These are phyloP conservation scores for Pythium phragmitis DNA, from an alignment of 352 stramenopile genomes.

Conservation along the genomic window DNA sequence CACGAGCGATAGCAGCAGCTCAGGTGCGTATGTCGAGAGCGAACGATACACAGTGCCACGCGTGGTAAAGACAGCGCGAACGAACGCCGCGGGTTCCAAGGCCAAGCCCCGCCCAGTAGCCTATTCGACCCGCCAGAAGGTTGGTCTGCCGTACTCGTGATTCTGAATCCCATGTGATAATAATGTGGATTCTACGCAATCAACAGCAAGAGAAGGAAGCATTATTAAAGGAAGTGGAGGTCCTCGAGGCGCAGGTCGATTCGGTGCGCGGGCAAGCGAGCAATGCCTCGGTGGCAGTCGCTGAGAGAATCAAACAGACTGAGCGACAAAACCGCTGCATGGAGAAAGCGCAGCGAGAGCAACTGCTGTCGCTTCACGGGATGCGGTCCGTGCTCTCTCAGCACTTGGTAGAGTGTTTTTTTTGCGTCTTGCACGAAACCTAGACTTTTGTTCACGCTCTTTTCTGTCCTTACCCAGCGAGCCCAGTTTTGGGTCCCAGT, in stretches of 20 bases:
- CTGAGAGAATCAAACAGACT: not conserved
- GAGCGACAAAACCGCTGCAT: conserved; percentile 7
- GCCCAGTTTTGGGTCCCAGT: conserved; percentile 2
- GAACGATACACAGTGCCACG: not conserved
- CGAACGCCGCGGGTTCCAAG: not conserved
- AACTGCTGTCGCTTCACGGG: conserved; percentile 9
- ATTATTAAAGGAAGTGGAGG: not conserved
- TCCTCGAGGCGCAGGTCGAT: not conserved
- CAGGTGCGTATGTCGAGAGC: not conserved
- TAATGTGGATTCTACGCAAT: not conserved
- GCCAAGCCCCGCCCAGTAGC: not conserved
- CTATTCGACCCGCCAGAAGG: not conserved
- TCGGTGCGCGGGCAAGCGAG: conserved; percentile 1
- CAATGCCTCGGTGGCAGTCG: not conserved
- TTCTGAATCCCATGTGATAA: not conserved
- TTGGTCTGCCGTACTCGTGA: not conserved
- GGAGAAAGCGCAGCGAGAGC: conserved; percentile 5
- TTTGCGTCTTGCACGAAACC: not conserved
- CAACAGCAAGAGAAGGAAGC: not conserved
- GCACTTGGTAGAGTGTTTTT: conserved; percentile 9
- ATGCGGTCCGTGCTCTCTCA: conserved; percentile 9
- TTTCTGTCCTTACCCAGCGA: not conserved
- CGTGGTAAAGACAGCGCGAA: not conserved
- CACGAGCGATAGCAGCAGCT: not conserved
- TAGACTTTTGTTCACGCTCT: not conserved